A percentile compares a stretch with the other conserved stretches of the same genome.
phyloP scores from a whole-genome alignment of 2,329 filamentous ascomycete species.

The Colletotrichum sp. region DNA sequence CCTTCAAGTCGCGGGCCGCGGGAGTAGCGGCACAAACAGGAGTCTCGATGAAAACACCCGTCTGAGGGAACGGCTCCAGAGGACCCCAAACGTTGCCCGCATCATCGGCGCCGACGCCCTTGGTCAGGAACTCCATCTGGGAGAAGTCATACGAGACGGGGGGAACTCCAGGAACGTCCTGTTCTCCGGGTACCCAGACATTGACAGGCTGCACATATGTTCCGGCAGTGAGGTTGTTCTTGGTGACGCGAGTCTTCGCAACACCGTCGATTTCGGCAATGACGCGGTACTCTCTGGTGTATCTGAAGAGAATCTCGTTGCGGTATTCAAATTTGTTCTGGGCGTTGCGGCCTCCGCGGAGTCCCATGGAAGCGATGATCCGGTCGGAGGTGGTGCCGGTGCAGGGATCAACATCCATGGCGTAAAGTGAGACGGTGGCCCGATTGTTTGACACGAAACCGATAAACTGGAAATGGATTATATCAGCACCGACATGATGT shows the following conservation, averaged over 20 bases:
- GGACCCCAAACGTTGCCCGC: slow-evolving; percentile 40
- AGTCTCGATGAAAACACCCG: slow-evolving; percentile 34
- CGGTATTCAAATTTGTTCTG: slow-evolving; percentile 43
- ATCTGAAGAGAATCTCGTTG: slow-evolving; percentile 34
- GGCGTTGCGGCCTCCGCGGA: slow-evolving; percentile 33
- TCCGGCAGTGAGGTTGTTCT: slow-evolving; percentile 38
- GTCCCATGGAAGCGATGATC: slow-evolving; percentile 34
- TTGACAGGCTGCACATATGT: slow-evolving; percentile 40
- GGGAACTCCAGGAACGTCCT: slow-evolving; percentile 36
- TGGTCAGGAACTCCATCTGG: slow-evolving; percentile 37
- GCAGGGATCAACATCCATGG: slow-evolving; percentile 41
- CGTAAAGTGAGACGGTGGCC: slow-evolving; percentile 35
- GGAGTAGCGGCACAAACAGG: background rate
- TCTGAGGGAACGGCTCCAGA: slow-evolving; percentile 41
- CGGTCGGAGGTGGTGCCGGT: slow-evolving; percentile 37
- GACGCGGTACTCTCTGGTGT: slow-evolving; percentile 40
- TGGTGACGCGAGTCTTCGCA: slow-evolving; percentile 31
- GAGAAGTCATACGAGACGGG: slow-evolving; percentile 39
- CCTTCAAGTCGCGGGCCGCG: background rate
- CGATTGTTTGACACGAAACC: slow-evolving; percentile 38
- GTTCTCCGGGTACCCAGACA: slow-evolving; percentile 41
- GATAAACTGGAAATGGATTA: slow-evolving; percentile 28
- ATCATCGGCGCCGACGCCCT: slow-evolving; percentile 37
- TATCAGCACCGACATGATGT: background rate
- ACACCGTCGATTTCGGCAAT: slow-evolving; percentile 37